Percentiles rank a stretch among this genome's conserved stretches.
phyloP scores from a whole-genome alignment of 306 rosid species.

The Ormosia semicastrata region DNA sequence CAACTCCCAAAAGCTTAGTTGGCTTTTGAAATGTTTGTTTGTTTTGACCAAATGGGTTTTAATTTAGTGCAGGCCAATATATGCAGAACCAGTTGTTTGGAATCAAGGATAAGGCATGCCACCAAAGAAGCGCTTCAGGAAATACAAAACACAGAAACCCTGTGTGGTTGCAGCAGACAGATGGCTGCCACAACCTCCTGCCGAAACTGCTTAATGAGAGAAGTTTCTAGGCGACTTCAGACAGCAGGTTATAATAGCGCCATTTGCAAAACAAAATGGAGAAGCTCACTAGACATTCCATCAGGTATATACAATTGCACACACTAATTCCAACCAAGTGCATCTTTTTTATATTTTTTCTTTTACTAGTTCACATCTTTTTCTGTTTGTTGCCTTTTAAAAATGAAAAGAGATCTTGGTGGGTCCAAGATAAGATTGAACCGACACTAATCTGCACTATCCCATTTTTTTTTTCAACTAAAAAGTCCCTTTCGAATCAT shows the following conservation, averaged over 20 bases:
- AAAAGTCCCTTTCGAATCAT: background rate
- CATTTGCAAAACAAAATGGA: constrained; percentile 85
- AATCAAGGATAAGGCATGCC: constrained; percentile 55
- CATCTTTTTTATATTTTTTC: background rate
- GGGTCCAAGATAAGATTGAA: constrained; percentile 15
- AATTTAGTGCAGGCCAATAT: constrained; percentile 43
- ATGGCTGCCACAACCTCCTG: constrained; percentile 34
- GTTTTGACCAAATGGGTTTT: background rate
- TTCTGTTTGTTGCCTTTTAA: background rate
- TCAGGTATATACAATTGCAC: constrained; percentile 47
- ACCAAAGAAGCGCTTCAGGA: constrained; percentile 59
- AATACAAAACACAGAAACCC: constrained; percentile 18
- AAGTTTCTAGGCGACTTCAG: constrained; percentile 60
- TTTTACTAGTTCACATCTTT: background rate
- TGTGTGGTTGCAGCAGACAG: constrained; percentile 56
- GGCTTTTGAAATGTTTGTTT: background rate
- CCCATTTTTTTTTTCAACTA: background rate
- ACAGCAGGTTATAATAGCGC: constrained; percentile 60
- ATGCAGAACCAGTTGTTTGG: constrained; percentile 58
- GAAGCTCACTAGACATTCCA: constrained; percentile 56
- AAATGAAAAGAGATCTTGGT: background rate
- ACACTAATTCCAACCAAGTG: background rate
- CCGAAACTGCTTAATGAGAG: constrained; percentile 64
- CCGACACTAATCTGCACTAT: background rate
- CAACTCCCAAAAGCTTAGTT: background rate